Conservation (phyloP, 2,329 filamentous ascomycete genomes). For the Fusarium fracticaudum region DNA sequence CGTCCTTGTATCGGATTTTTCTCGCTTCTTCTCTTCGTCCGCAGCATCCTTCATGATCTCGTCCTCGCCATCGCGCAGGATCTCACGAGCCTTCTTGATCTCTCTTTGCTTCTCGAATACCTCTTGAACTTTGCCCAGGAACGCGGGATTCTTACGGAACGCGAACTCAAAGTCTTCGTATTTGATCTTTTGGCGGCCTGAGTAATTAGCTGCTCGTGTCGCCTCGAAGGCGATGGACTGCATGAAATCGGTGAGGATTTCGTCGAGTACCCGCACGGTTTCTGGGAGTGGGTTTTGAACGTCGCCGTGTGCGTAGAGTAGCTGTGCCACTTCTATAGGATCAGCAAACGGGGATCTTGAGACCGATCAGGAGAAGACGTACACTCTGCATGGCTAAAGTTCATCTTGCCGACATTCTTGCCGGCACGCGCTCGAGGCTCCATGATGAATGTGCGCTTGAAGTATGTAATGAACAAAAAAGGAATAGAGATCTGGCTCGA, state of each 20-base stretch:
- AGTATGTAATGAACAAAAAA: neutral
- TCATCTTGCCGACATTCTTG: constrained; percentile 85
- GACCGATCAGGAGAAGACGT: constrained; percentile 44
- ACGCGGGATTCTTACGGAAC: constrained; percentile 82
- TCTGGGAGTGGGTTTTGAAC: constrained; percentile 79
- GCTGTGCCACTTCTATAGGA: constrained; percentile 67
- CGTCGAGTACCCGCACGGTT: constrained; percentile 88
- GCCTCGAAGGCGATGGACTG: constrained; percentile 93
- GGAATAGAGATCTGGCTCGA: neutral
- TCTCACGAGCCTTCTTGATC: constrained; percentile 84
- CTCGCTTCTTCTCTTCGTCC: constrained; percentile 53
- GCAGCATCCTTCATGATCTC: constrained; percentile 65
- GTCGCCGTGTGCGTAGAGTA: constrained; percentile 85
- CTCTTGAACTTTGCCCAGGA: constrained; percentile 89
- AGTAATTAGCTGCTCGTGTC: constrained; percentile 83
- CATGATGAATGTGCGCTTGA: constrained; percentile 58
- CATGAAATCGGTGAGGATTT: constrained; percentile 96
- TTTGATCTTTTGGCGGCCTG: constrained; percentile 94
- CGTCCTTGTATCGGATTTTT: constrained; percentile 41
- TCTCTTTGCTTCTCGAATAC: constrained; percentile 88
- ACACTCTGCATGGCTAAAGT: constrained; percentile 79
- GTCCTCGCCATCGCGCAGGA: constrained; percentile 74
- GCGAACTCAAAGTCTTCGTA: constrained; percentile 98
- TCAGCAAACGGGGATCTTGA: neutral
- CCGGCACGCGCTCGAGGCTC: constrained; percentile 81